Percentiles rank a stretch among this genome's conserved stretches.
Conservation (phyloP, 2,329 filamentous ascomycete species). For the Neofusicoccum laricinum region DNA sequence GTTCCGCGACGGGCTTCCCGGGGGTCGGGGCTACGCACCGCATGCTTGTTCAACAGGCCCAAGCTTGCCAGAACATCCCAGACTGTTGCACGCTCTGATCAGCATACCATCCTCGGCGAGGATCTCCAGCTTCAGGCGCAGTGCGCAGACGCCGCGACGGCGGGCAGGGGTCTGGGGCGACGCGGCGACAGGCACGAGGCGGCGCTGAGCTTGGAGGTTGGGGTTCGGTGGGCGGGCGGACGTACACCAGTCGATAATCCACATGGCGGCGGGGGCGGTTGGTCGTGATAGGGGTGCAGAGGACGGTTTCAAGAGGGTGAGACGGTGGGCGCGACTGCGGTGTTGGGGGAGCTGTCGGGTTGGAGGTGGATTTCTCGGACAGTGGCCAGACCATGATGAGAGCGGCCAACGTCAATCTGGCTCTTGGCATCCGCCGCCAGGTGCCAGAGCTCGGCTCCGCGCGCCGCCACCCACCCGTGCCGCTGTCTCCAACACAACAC, state of each 20-base stretch:
- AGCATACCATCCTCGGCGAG: background rate
- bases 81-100: conserved; percentile 51
- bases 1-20: background rate
- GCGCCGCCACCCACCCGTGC: background rate
- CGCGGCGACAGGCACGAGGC: conserved; percentile 3
- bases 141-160: background rate
- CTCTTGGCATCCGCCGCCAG: conserved; percentile 8
- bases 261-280: conserved; percentile 59
- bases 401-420: conserved; percentile 17
- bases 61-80: conserved; percentile 86
- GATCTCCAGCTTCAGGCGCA: background rate
- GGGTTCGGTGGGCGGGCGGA: background rate
- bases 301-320: background rate
- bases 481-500: background rate
- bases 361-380: conserved; percentile 1
- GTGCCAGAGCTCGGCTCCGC: background rate
- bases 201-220: conserved; percentile 6
- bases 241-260: conserved; percentile 82
- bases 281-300: background rate
- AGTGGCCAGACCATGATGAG: conserved; percentile 14
- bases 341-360: conserved; percentile 11
- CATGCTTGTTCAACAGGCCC: conserved; percentile 91
- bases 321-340: background rate
- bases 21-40: conserved; percentile 32
- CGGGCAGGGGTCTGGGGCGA: background rate